These are phyloP conservation scores for Penicillium italicum DNA, from an alignment of 2,329 filamentous ascomycete species.

Conservation along the genomic window DNA sequence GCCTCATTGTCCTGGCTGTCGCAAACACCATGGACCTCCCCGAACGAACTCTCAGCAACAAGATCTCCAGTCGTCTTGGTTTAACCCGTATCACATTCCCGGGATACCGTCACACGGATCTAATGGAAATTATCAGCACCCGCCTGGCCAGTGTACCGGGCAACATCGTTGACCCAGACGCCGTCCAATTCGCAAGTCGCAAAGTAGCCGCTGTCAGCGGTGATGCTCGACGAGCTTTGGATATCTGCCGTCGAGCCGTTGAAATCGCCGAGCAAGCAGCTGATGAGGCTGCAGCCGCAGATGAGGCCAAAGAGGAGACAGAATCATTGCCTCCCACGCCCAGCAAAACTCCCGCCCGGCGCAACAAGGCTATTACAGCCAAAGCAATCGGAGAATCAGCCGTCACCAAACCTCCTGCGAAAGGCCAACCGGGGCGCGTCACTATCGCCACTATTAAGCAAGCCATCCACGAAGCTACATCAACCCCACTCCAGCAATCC, in stretches of 20 bases:
- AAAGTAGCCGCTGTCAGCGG: constrained; percentile 97
- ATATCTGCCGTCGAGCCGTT: constrained; percentile 92
- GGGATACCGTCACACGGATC: constrained; percentile 92
- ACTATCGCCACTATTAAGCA: constrained; percentile 91
- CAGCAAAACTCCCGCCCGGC: constrained; percentile 40
- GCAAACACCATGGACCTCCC: constrained; percentile 99
- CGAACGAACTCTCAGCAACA: constrained; percentile 93
- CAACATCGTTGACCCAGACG: constrained; percentile 86
- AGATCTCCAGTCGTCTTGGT: constrained; percentile 88
- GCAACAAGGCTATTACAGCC: constrained; percentile 18
- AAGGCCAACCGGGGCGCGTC: constrained; percentile 55
- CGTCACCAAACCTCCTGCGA: constrained; percentile 21
- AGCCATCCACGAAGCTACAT: constrained; percentile 92
- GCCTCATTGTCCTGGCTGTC: constrained; percentile 91
- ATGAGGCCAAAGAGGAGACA: constrained; percentile 27
- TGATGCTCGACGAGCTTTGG: constrained; percentile 84
- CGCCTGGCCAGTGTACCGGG: constrained; percentile 83
- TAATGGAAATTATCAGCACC: constrained; percentile 97
- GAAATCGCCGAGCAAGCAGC: constrained; percentile 83
- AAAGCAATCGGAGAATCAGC: constrained; percentile 12
- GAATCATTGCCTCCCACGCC: constrained; percentile 44
- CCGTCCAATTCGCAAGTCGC: constrained; percentile 90
- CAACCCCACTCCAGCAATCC: constrained; percentile 85
- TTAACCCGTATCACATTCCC: constrained; percentile 95
- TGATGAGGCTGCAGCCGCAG: constrained; percentile 34